Evolutionary conservation across 2,329 filamentous ascomycete genomes (phyloP), one percentile per base, ranked within the genome.

Genomic region (Cladophialophora yegresii): DNA sequence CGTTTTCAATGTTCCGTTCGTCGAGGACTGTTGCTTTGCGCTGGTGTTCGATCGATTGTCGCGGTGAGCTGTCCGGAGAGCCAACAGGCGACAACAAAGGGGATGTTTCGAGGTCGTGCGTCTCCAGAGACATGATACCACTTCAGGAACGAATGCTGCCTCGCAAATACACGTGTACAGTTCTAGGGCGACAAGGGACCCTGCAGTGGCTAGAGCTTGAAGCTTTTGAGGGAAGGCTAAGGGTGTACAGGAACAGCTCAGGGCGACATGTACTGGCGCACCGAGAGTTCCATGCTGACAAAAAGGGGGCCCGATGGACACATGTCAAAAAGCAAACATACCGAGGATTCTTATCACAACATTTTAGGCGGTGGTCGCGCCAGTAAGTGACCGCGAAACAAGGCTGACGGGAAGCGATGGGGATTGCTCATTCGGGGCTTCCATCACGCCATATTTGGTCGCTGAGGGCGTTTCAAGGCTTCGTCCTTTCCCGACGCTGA

Each of bases 1-100:
- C 82, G 69, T 87, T 83, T 71, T 88, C 85, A 63, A 87, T 50
- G 83, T 91, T 62, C 87, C 89, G 1, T 84, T 89, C 54, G 33
- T 63, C 28, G 28, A 54, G 51, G 1, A 8, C 51, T 32, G 51
- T 13, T 22, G 28, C 49, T 54, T 54, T 58, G 49, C 49, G 5
- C n/a, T 30, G 32, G 20, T 30, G n/a, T 28, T 51, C 26, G 10
- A 58, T 40, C 8, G 61, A 57, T 26, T 54, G 54, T 20, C 60
- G 36, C 26, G 64, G 61, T 9, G 50, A 40, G 30, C 28, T 30
- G 5, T 49, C 16, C 10, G 53, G 45, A 2, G 45, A 50, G 13
- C 33, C 40, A 1, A 49, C 36, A 13, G 66, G 63, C 22, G 66
- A 68, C 10, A 64, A 49, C n/a, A 68, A 64, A 32, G 66, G 63